Base-by-base conservation (phyloP, 2,329 filamentous ascomycete species). In the Ophiognomonia clavigignenti-juglandacearum region DNA sequence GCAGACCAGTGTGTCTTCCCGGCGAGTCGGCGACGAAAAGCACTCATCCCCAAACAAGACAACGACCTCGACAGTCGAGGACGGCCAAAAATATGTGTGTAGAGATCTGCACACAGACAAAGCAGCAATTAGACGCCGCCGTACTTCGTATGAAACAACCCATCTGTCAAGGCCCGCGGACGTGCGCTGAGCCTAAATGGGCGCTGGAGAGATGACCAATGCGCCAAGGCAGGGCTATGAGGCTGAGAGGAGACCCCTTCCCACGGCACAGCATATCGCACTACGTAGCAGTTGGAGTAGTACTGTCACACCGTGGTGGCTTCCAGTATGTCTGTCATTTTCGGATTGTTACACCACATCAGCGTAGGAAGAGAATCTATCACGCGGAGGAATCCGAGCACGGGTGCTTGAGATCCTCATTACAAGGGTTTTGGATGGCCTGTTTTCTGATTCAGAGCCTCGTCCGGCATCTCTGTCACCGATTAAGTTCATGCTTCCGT, bases 271-370 rank as follows among this genome's bases (percentile, higher is more conserved):
- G 4, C 3, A 14, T 16, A 32, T 3, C 31, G 9, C 13, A 35
- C 5, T 6, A 8, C 32, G 6, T 16, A 9, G 32, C 32, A 16
- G 14, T 16, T 14, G 32, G 4, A 35, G 6, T n/a, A n/a, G n/a
- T n/a, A n/a, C 34, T 16, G 32, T 29, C 35, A 31, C 36, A 29
- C 29, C 36, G 32, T 39, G 19, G 22, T 39, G 10, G 35, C 31
- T 36, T 36, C n/a, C n/a, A n/a, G 34, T 8, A 6, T 20, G 34
- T 10, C 10, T 19, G 34, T 8, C 18, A 35, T 22, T 24, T 48
- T 45, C 23, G 36, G 41, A 40, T 41, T 36, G 46, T 48, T 39
- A 31, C 46, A 48, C 46, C 40, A 40, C 46, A 48, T 41, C 24
- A 26, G 6, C 2, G 26, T 27, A 11, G 24, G 24, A 10, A 26